Evolutionary conservation across 2,329 filamentous ascomycete genomes (phyloP).

Genomic region (Aspergillus versicolor): DNA sequence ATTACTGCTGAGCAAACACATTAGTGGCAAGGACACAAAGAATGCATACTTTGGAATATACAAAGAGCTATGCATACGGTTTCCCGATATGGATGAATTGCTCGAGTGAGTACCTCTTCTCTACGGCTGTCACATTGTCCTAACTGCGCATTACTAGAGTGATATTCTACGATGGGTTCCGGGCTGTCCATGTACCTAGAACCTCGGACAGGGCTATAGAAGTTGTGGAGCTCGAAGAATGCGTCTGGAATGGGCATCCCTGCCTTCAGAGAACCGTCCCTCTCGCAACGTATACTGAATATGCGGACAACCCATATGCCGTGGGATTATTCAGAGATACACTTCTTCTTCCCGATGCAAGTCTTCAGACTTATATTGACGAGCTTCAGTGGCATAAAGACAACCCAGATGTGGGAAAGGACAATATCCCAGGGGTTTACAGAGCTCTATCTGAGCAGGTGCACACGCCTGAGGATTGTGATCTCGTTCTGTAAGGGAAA

Average conservation of each 20-base stretch:
- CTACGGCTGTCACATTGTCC: not conserved
- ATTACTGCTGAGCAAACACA: not conserved
- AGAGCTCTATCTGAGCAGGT: not conserved
- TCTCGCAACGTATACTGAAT: not conserved
- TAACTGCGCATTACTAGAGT: not conserved
- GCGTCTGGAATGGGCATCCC: conserved; percentile 5
- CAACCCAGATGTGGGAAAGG: not conserved
- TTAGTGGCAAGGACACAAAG: not conserved
- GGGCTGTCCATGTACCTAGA: not conserved
- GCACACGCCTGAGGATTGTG: not conserved
- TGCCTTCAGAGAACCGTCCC: not conserved
- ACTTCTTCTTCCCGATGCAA: conserved; percentile 3
- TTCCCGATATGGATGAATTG: not conserved
- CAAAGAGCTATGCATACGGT: not conserved
- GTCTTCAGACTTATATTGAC: not conserved
- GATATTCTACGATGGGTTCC: not conserved
- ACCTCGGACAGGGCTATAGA: no score
- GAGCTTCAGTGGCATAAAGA: not conserved
- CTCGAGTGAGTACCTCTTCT: not conserved
- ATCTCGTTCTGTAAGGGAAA: not conserved
- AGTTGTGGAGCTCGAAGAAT: not conserved
- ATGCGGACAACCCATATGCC: not conserved
- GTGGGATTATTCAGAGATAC: not conserved
- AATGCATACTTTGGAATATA: not conserved
- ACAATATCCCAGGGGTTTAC: not conserved